A percentile compares a stretch with the other conserved stretches of the same genome.
Conservation (phyloP, 306 rosid genomes). For the Cucumis hystrix region DNA sequence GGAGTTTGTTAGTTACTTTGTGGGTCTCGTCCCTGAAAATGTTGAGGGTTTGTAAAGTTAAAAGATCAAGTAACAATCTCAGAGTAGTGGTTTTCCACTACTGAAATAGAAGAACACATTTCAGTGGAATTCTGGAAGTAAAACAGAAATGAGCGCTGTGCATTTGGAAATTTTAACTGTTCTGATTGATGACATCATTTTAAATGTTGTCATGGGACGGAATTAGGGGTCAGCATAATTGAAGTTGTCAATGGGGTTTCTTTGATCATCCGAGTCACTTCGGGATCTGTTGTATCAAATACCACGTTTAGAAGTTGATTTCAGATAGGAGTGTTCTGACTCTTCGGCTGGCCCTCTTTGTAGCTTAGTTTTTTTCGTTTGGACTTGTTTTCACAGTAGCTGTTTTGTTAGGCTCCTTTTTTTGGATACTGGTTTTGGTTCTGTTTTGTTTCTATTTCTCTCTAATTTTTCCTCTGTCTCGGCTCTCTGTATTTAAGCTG, state of each 20-base stretch:
- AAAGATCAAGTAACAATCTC: constrained; percentile 88
- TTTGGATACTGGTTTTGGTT: no score
- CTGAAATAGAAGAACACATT: constrained; percentile 79
- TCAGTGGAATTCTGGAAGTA: constrained; percentile 79
- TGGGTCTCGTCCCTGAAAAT: constrained; percentile 86
- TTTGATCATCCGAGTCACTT: constrained; percentile 69
- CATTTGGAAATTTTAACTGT: constrained; percentile 69
- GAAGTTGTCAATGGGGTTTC: constrained; percentile 86
- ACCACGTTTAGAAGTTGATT: constrained; percentile 59
- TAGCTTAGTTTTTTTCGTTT: no score
- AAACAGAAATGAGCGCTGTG: constrained; percentile 65
- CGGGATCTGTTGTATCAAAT: constrained; percentile 61
- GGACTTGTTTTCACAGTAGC: no score
- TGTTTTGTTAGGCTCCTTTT: no score
- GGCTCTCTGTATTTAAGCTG: no score
- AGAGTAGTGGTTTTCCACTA: constrained; percentile 80
- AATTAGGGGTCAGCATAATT: constrained; percentile 80
- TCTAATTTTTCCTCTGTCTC: no score
- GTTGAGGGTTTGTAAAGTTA: constrained; percentile 54
- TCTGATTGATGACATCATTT: constrained; percentile 80
- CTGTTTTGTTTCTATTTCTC: no score
- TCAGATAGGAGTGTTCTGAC: constrained; percentile 26
- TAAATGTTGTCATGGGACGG: constrained; percentile 79
- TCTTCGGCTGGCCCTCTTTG: no score
- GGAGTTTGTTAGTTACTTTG: constrained; percentile 85